Conservation (phyloP, 78 protist species). For the Andalucia godoyi region DNA sequence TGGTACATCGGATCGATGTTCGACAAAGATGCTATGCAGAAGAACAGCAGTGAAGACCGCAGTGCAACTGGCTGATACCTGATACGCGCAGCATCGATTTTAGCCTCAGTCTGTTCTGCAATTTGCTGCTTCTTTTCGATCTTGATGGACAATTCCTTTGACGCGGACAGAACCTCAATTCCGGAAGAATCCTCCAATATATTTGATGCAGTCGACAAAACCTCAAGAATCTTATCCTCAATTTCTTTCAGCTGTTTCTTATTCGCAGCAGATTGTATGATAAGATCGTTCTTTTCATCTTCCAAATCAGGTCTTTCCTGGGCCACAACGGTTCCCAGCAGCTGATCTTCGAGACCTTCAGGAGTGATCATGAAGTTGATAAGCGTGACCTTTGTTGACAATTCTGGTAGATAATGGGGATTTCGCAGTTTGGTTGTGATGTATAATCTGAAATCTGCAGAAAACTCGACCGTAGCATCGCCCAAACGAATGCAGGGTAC, state of each 20-base stretch:
- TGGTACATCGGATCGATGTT: constrained; percentile 66
- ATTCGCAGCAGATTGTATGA: constrained; percentile 23
- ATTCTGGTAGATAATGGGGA: constrained; percentile 53
- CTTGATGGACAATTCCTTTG: background rate
- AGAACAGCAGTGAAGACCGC: constrained; percentile 50
- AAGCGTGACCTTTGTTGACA: constrained; percentile 43
- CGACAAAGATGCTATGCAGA: constrained; percentile 46
- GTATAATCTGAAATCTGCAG: constrained; percentile 21
- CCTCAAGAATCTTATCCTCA: constrained; percentile 59
- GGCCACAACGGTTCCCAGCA: constrained; percentile 49
- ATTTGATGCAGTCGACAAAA: constrained; percentile 19
- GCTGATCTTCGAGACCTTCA: constrained; percentile 58
- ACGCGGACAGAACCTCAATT: background rate
- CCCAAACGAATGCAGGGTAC: constrained; percentile 38
- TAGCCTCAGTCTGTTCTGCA: constrained; percentile 22
- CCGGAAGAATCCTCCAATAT: background rate
- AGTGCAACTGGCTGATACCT: constrained; percentile 41
- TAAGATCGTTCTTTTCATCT: constrained; percentile 27
- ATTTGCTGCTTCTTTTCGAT: constrained; percentile 1
- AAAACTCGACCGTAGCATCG: constrained; percentile 51
- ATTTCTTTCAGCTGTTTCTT: constrained; percentile 27
- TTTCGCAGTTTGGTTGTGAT: constrained; percentile 44
- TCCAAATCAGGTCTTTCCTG: constrained; percentile 62
- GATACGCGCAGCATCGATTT: constrained; percentile 33
- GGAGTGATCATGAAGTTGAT: constrained; percentile 59